Percentiles rank a stretch among this genome's conserved stretches.
These are phyloP conservation scores for Trypanosoma boissoni DNA, from an alignment of 208 protist genomes.

Conservation along the genomic window DNA sequence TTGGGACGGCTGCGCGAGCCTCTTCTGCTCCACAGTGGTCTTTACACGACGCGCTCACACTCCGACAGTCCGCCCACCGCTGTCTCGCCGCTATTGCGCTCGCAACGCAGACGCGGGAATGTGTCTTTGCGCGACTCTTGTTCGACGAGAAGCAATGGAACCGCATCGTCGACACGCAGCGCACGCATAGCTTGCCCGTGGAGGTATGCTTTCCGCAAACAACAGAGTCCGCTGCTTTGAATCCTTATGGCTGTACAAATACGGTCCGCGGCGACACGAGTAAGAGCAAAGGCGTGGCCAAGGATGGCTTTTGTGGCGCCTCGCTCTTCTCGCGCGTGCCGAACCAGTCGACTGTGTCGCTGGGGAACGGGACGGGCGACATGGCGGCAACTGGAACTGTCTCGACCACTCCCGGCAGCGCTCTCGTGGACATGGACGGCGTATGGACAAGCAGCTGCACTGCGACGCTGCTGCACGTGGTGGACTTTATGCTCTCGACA, in stretches of 20 bases:
- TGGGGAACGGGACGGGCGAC: too few relatives aligned
- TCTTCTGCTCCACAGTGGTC: not conserved
- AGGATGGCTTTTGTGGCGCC: too few relatives aligned
- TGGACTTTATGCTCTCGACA: conserved; percentile 32
- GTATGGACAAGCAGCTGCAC: conserved; percentile 40
- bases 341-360: too few relatives aligned
- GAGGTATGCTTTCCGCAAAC: conserved; percentile 57
- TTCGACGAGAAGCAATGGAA: conserved; percentile 70
- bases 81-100: conserved; percentile 62
- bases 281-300: too few relatives aligned
- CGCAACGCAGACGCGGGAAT: conserved; percentile 79
- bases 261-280: too few relatives aligned
- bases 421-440: conserved; percentile 26
- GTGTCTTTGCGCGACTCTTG: conserved; percentile 73
- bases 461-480: conserved; percentile 28
- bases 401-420: too few relatives aligned
- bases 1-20: conserved; percentile 30
- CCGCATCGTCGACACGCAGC: conserved; percentile 48
- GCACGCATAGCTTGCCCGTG: conserved; percentile 35
- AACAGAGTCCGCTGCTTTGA: conserved; percentile 13
- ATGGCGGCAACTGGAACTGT: too few relatives aligned
- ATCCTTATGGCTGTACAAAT: conserved; percentile 29
- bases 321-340: too few relatives aligned
- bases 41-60: conserved; percentile 20
- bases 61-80: conserved; percentile 68